phyloP scores from a whole-genome alignment of 192 early-diverging fungal species.

The Kickxella alabastrina region DNA sequence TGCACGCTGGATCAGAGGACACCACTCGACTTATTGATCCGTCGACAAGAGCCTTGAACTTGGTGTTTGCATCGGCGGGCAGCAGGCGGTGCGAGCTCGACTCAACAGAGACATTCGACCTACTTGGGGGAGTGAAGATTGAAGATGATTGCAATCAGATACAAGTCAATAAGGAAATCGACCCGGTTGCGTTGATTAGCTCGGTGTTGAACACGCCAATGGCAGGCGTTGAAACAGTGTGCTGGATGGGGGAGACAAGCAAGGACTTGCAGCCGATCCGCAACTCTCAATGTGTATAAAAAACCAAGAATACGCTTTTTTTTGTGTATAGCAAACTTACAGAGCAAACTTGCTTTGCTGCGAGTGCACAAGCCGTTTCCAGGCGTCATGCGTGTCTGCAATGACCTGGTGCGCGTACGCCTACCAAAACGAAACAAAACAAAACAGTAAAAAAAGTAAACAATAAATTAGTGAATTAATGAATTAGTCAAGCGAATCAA shows the following conservation, averaged over 20 bases:
- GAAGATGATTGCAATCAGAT: background rate
- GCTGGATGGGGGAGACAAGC: background rate
- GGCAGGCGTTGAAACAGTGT: background rate
- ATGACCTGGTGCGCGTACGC: slow-evolving; percentile 85
- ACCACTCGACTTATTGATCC: slow-evolving; percentile 13
- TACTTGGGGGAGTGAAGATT: slow-evolving; percentile 6
- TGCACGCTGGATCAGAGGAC: background rate
- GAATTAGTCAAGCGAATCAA: too few relatives aligned
- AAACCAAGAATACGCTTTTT: background rate
- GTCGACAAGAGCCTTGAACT: slow-evolving; percentile 16
- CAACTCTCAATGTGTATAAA: background rate
- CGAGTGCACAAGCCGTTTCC: slow-evolving; percentile 74
- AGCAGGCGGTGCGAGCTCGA: slow-evolving; percentile 20
- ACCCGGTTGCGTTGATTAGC: too few relatives aligned
- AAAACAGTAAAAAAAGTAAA: background rate
- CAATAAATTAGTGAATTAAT: background rate
- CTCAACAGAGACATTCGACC: slow-evolving; percentile 25
- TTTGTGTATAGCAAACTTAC: too few relatives aligned
- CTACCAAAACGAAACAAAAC: slow-evolving; percentile 23
- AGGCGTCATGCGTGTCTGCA: slow-evolving; percentile 84
- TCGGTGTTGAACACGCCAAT: slow-evolving; percentile 11
- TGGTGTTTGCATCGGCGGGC: slow-evolving; percentile 9
- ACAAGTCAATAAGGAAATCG: background rate
- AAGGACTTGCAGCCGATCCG: background rate
- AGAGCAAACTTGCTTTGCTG: slow-evolving; percentile 9